Evolutionary conservation across 768 basidiomycete species (phyloP).

Genomic region (Xanthoconium stramineum): DNA sequence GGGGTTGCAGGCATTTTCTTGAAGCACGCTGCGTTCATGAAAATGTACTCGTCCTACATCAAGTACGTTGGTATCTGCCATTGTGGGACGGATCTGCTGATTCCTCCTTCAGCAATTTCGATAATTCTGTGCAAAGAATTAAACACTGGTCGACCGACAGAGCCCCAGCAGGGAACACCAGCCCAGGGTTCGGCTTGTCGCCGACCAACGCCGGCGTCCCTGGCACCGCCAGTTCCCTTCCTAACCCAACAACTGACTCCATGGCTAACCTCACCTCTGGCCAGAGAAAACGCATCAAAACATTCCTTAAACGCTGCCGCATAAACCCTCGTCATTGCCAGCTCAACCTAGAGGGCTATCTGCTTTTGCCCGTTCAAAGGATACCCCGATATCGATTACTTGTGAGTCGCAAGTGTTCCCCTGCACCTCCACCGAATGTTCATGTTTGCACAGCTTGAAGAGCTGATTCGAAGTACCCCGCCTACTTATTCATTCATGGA

Average conservation of each 20-base stretch:
- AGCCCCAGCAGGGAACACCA: conserved; percentile 35
- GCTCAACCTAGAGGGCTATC: conserved; percentile 89
- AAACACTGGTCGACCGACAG: conserved; percentile 78
- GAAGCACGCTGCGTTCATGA: conserved; percentile 96
- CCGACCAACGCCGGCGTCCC: conserved; percentile 58
- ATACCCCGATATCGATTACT: conserved; percentile 95
- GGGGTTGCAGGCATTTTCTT: conserved; percentile 86
- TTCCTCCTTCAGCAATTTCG: conserved; percentile 70
- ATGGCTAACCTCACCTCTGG: conserved; percentile 64
- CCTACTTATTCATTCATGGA: conserved; percentile 70
- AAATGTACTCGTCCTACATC: conserved; percentile 97
- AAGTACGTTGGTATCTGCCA: conserved; percentile 56
- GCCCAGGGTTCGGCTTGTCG: conserved; percentile 38
- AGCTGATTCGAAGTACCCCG: conserved; percentile 82
- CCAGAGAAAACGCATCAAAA: conserved; percentile 85
- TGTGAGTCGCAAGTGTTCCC: conserved; percentile 45
- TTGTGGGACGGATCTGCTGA: conserved; percentile 10
- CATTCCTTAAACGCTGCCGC: conserved; percentile 87
- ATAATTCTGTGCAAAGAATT: conserved; percentile 85
- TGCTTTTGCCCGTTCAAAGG: conserved; percentile 92
- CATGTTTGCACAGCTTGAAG: conserved; percentile 56
- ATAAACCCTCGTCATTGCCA: conserved; percentile 90
- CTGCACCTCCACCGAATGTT: background rate
- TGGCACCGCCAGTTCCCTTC: conserved; percentile 50
- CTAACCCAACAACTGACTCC: conserved; percentile 39